phyloP scores from a whole-genome alignment of 139 green algal species.

The Micromonas commoda region DNA sequence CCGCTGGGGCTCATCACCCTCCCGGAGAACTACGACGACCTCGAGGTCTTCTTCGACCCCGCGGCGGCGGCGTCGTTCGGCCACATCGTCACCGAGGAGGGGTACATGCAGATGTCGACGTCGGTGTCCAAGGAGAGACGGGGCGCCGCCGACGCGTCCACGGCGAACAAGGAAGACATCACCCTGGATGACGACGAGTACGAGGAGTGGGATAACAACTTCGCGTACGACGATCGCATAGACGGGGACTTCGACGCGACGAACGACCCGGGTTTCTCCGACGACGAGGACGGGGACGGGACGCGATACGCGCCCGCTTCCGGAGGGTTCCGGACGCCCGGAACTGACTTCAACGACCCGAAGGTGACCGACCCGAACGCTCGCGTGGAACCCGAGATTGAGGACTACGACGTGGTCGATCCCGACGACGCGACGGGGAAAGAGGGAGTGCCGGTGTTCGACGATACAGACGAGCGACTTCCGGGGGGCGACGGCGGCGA shows the following conservation, averaged over 20 bases:
- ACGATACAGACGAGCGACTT: too few species aligned
- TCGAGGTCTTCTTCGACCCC: slow-evolving; percentile 30
- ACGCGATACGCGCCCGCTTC: too few species aligned
- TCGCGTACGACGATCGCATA: neutral
- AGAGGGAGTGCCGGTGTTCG: too few species aligned
- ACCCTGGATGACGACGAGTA: neutral
- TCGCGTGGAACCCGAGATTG: neutral
- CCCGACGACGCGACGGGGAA: neutral
- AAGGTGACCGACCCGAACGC: neutral
- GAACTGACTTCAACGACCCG: too few species aligned
- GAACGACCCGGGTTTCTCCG: neutral
- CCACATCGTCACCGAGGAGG: too few species aligned
- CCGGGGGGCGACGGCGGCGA: neutral
- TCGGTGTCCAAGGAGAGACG: too few species aligned
- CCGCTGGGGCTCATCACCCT: slow-evolving; percentile 58
- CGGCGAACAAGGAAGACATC: neutral
- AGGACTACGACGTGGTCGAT: slow-evolving; percentile 10
- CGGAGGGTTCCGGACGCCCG: too few species aligned
- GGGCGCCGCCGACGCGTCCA: too few species aligned
- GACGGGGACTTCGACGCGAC: neutral
- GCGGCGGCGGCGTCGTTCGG: neutral
- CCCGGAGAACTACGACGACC: slow-evolving; percentile 50
- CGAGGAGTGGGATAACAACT: neutral
- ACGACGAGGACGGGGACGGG: too few species aligned
- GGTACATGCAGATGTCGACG: neutral